Conservation (phyloP, 148 eudicot species). For the Chenopodium formosanum region DNA sequence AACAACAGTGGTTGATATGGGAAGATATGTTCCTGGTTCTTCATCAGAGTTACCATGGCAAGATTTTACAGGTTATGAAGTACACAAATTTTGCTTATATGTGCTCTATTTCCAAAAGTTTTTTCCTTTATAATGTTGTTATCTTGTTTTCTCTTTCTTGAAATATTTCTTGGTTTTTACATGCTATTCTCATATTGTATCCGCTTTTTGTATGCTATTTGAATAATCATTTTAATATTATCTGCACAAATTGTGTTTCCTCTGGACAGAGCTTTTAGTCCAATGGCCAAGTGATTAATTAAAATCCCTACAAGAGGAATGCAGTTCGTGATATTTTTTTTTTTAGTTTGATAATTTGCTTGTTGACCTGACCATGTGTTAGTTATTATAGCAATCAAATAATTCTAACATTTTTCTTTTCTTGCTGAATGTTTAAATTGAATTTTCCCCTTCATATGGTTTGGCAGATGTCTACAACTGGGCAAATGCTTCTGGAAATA, state of each 20-base stretch:
- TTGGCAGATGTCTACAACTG: conserved; percentile 83
- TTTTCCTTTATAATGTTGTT: not conserved
- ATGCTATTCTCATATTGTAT: not conserved
- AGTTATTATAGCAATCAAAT: not conserved
- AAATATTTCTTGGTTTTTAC: not conserved
- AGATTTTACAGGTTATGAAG: conserved; percentile 73
- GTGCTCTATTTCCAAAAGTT: not conserved
- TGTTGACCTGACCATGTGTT: not conserved
- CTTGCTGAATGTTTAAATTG: not conserved
- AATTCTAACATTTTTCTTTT: not conserved
- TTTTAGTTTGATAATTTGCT: not conserved
- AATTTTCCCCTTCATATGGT: not conserved
- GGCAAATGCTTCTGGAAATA: conserved; percentile 70
- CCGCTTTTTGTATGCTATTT: not conserved
- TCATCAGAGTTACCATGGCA: conserved; percentile 74
- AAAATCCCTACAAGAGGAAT: not conserved
- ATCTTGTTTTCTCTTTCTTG: not conserved
- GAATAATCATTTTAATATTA: not conserved
- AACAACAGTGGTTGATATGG: conserved; percentile 91
- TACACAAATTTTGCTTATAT: not conserved
- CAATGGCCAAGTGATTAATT: not conserved
- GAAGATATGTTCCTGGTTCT: conserved; percentile 84
- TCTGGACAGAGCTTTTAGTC: not conserved
- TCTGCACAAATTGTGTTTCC: not conserved
- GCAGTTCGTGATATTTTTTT: too few relatives aligned